phyloP scores from a whole-genome alignment of 306 rosid genomes.

The Fragaria iinumae region DNA sequence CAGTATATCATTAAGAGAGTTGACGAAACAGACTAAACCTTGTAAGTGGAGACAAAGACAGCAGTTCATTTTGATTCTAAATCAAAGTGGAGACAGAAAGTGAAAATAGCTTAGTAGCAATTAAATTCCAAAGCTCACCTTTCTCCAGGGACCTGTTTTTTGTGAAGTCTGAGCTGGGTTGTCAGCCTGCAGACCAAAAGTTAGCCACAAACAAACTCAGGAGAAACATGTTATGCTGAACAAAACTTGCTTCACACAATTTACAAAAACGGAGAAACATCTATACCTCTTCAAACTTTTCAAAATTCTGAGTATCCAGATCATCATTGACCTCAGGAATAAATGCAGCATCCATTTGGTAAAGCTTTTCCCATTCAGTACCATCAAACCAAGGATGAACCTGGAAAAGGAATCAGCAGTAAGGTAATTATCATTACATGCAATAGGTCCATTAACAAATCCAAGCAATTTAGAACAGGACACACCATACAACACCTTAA shows the following conservation, averaged over 20 bases:
- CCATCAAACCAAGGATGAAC: constrained; percentile 72
- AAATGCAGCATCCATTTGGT: constrained; percentile 96
- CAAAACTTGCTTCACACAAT: constrained; percentile 20
- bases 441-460: constrained; percentile 30
- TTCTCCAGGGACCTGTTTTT: constrained; percentile 93
- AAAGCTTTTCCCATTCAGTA: constrained; percentile 80
- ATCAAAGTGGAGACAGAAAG: constrained; percentile 2
- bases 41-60: not conserved
- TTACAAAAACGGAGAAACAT: constrained; percentile 19
- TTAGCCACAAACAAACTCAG: constrained; percentile 13
- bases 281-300: constrained; percentile 92
- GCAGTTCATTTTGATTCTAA: not conserved
- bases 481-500: constrained; percentile 89
- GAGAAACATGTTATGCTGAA: constrained; percentile 22
- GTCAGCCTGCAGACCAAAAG: constrained; percentile 59
- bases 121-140: constrained; percentile 42
- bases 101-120: constrained; percentile 16
- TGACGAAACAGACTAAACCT: not conserved
- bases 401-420: constrained; percentile 50
- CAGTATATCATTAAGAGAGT: not conserved
- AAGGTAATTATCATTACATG: constrained; percentile 42
- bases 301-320: constrained; percentile 96
- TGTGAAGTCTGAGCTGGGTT: constrained; percentile 56
- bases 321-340: constrained; percentile 96
- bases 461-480: constrained; percentile 48